Evolutionary conservation across 352 stramenopile species (phyloP).

Genomic region (Paralagenidium karlingii): DNA sequence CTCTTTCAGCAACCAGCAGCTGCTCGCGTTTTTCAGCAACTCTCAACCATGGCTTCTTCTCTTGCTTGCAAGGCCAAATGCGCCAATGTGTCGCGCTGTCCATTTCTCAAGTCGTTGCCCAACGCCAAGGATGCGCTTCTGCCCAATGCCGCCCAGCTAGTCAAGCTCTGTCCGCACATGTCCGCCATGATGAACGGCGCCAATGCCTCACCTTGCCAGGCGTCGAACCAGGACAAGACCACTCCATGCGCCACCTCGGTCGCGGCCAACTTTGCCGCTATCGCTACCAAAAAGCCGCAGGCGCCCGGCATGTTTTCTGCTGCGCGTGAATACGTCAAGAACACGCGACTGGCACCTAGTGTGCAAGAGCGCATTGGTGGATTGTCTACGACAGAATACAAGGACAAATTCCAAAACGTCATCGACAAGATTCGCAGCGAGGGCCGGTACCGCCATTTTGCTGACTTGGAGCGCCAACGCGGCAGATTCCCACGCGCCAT

Average conservation of each 20-base stretch:
- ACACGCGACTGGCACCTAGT: slow-evolving; percentile 22
- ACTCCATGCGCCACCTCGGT: slow-evolving; percentile 13
- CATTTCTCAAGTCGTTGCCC: slow-evolving; percentile 74
- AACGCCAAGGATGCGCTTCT: slow-evolving; percentile 59
- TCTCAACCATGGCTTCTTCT: too few species aligned
- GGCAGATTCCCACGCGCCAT: slow-evolving; percentile 71
- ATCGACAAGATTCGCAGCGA: slow-evolving; percentile 79
- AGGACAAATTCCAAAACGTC: slow-evolving; percentile 55
- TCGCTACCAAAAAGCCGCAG: slow-evolving; percentile 28
- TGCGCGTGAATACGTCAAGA: slow-evolving; percentile 28
- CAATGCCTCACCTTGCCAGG: slow-evolving; percentile 31
- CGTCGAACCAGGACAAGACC: slow-evolving; percentile 13
- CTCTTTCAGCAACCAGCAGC: too few species aligned
- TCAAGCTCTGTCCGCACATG: slow-evolving; percentile 82
- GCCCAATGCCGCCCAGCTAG: slow-evolving; percentile 77
- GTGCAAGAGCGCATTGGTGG: slow-evolving; percentile 46
- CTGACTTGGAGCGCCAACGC: slow-evolving; percentile 76
- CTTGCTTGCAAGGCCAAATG: too few species aligned
- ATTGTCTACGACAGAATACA: slow-evolving; percentile 41
- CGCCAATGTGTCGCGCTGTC: too few species aligned
- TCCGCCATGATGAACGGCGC: slow-evolving; percentile 53
- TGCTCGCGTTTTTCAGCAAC: too few species aligned
- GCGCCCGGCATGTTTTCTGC: slow-evolving; percentile 16
- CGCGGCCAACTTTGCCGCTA: slow-evolving; percentile 57
- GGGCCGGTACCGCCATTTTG: slow-evolving; percentile 80